Base-by-base conservation (phyloP, 768 basidiomycete genomes). In the Boletus bicolor region DNA sequence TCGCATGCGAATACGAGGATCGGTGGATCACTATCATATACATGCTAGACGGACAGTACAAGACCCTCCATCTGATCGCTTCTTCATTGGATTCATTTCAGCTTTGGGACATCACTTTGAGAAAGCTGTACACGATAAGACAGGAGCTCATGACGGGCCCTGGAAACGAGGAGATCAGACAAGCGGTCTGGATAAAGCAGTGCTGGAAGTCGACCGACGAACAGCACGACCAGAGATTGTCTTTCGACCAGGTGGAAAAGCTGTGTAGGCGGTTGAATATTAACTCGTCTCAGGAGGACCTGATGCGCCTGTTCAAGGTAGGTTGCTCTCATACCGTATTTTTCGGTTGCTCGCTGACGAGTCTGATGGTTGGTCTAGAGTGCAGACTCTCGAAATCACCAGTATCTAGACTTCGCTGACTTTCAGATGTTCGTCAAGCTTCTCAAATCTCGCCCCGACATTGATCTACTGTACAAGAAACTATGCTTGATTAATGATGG, bases 21-120 rank as follows among this genome's bases (percentile, higher is more conserved):
- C 79, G 85, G 19, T 96, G 92, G 91, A 80, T 96, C 60, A 91
- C 93, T 0, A 83, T 91, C 68, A 83, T 93, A 58, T 93, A 95
- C 64, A 83, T 89, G 56, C 75, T 86, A 47, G 83, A 86, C 43
- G 87, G 85, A 12, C 77, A 76, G 24, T 92, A 91, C 78, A 95
- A 95, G 75, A 89, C 89, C 0, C 79, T 94, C 26, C 93, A 97
- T 65, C 78, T 95, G 57, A 79, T 95, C 51, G 87, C 93, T 3
- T 79, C 84, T 3, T 83, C 84, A 0, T 70, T 73, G 30, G 80
- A 86, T 48, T 79, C 86, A 64, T 82, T 83, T 63, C 71, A 74
- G n/a, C 74, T 82, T 61, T 86, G 84, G 85, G 80, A 85, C 45
- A 69, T 75, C 30, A 83, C 90, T 0, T 71, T 95, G 10, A 77